phyloP scores from a whole-genome alignment of 2,329 filamentous ascomycete genomes.

The Colletotrichum gloeosporioides region DNA sequence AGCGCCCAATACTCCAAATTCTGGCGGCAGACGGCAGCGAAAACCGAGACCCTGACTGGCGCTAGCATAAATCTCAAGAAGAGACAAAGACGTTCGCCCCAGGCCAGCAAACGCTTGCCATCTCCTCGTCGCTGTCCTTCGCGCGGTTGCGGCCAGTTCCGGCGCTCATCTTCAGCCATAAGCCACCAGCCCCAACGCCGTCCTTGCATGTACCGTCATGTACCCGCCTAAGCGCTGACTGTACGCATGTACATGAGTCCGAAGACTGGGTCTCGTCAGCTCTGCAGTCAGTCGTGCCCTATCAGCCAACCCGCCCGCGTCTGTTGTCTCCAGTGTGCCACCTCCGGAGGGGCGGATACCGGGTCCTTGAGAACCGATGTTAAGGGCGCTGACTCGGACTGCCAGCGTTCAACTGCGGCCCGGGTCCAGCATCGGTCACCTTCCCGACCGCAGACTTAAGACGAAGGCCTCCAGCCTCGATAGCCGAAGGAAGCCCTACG shows the following conservation, averaged over 20 bases:
- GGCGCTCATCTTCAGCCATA: not conserved
- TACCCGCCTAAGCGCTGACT: not conserved
- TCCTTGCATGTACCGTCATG: not conserved
- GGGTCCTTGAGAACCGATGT: not conserved
- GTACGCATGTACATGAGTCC: not conserved
- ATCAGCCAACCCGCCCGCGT: not conserved
- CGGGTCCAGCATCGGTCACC: not conserved
- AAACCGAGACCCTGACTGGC: not conserved
- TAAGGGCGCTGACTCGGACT: not conserved
- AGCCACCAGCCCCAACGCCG: slow-evolving; percentile 1
- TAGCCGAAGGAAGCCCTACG: not conserved
- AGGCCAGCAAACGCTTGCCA: not conserved
- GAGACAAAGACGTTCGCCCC: not conserved
- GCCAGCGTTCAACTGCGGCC: not conserved
- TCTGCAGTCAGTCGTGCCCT: not conserved
- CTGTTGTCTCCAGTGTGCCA: not conserved
- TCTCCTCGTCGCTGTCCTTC: not conserved
- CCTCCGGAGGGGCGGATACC: not conserved
- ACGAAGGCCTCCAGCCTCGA: not conserved
- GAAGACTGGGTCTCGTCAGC: not conserved
- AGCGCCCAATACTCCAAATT: not conserved
- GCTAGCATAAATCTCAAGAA: not conserved
- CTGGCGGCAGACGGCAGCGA: not conserved
- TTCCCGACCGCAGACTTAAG: not conserved
- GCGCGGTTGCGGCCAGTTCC: slow-evolving; percentile 13